Evolutionary conservation across 2,329 filamentous ascomycete genomes (phyloP).

Genomic region (Trichoderma oligosporum): DNA sequence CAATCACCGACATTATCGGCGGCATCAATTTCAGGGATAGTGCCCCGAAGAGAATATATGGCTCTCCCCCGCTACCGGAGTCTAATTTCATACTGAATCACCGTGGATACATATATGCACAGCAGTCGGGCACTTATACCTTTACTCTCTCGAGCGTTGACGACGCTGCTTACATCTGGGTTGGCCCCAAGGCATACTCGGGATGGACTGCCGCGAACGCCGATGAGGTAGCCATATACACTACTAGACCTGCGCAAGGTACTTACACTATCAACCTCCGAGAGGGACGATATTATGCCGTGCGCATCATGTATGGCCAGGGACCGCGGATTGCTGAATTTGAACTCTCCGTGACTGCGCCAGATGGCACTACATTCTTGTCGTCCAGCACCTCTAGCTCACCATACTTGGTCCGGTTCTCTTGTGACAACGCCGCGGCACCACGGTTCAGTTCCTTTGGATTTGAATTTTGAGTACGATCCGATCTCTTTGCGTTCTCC

Average conservation of each 20-base stretch:
- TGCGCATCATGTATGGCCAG: conserved; percentile 21
- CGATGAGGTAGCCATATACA: conserved; percentile 22
- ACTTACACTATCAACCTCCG: conserved; percentile 22
- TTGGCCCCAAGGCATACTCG: conserved; percentile 24
- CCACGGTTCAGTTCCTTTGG: conserved; percentile 9
- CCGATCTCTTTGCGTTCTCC: no score
- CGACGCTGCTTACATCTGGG: conserved; percentile 20
- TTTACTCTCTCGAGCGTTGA: conserved; percentile 24
- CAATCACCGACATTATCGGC: neutral
- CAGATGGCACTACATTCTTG: conserved; percentile 18
- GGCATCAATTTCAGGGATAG: conserved; percentile 4
- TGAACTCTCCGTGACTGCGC: conserved; percentile 14
- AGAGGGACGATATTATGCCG: conserved; percentile 18
- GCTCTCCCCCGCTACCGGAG: neutral
- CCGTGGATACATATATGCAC: conserved; percentile 27
- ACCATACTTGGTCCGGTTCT: conserved; percentile 12
- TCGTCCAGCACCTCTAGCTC: neutral
- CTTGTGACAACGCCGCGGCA: conserved; percentile 11
- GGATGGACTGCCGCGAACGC: conserved; percentile 27
- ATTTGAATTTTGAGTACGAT: no score
- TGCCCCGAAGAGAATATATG: conserved; percentile 3
- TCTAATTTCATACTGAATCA: conserved; percentile 27
- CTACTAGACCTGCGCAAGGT: conserved; percentile 19
- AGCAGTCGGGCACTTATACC: conserved; percentile 25
- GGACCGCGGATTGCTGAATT: conserved; percentile 19